Percentiles rank a stretch among this genome's conserved stretches.
Evolutionary conservation across 106 monocot genomes (phyloP).

Genomic region (Acorus gramineus): DNA sequence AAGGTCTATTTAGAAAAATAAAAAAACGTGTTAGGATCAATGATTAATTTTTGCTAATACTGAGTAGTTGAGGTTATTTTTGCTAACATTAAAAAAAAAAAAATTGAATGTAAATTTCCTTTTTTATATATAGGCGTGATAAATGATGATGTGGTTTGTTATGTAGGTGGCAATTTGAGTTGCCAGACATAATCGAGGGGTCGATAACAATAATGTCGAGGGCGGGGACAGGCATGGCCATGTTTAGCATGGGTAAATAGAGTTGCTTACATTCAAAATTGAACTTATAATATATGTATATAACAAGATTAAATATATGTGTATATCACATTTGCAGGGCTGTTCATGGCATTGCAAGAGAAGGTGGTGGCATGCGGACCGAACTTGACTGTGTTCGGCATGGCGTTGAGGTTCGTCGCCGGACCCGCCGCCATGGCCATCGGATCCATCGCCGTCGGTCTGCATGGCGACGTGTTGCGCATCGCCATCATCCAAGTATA

Average conservation of each 20-base stretch:
- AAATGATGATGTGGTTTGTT: no score
- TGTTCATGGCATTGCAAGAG: slow-evolving; percentile 87
- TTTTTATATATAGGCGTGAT: not conserved
- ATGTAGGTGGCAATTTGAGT: slow-evolving; percentile 46
- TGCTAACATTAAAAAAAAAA: no score
- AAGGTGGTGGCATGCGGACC: slow-evolving; percentile 60
- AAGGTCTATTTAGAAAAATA: no score
- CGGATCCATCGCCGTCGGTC: slow-evolving; percentile 43
- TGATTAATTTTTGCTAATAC: no score
- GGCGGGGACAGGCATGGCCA: slow-evolving; percentile 64
- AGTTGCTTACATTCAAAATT: not conserved
- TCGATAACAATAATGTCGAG: slow-evolving; percentile 65
- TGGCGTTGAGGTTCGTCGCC: slow-evolving; percentile 53
- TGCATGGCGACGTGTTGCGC: slow-evolving; percentile 49
- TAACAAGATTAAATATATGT: not conserved
- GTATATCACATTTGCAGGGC: slow-evolving; percentile 17
- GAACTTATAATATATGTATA: not conserved
- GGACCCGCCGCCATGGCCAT: slow-evolving; percentile 71
- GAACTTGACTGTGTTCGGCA: slow-evolving; percentile 22
- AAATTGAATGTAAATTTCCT: not conserved
- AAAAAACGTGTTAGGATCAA: no score
- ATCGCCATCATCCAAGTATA: slow-evolving; percentile 72
- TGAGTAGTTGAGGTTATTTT: no score
- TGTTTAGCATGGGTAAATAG: slow-evolving; percentile 68
- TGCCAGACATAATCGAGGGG: slow-evolving; percentile 55